Percentiles rank a stretch among this genome's conserved stretches.
phyloP scores from a whole-genome alignment of 176 grass and related monocot species.

The Olyra latifolia region DNA sequence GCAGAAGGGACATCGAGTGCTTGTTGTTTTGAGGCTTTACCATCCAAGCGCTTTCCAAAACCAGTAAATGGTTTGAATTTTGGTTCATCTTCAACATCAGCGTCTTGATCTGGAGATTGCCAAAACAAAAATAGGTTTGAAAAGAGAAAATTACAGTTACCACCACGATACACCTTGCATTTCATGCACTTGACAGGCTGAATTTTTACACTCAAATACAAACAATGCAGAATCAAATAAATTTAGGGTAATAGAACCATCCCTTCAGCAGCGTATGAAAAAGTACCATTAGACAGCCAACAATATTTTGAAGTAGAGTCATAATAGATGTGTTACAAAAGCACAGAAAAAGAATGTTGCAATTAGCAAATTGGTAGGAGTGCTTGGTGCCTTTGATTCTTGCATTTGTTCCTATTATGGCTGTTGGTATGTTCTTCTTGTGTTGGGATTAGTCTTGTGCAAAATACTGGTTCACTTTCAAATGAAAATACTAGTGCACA shows the following conservation, averaged over 20 bases:
- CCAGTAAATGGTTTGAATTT: conserved; percentile 84
- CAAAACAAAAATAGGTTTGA: neutral
- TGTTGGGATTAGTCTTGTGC: neutral
- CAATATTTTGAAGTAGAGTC: neutral
- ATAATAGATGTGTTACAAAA: neutral
- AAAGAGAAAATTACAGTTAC: neutral
- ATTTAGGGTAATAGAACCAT: neutral
- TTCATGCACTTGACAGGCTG: neutral
- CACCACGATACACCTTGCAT: neutral
- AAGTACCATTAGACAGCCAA: neutral
- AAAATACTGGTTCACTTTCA: conserved; percentile 28
- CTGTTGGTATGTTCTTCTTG: neutral
- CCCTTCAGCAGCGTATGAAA: neutral
- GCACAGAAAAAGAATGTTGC: neutral
- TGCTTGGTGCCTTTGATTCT: neutral
- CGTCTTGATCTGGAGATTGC: conserved; percentile 27
- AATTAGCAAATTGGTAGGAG: neutral
- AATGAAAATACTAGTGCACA: conserved; percentile 1
- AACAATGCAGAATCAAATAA: neutral
- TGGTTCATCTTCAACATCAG: conserved; percentile 39
- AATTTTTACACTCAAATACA: conserved; percentile 10
- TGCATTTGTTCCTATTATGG: neutral
- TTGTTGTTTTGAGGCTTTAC: conserved; percentile 51
- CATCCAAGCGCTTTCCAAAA: conserved; percentile 62
- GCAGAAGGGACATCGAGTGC: conserved; percentile 3